Percentiles rank a stretch among this genome's conserved stretches.
Conservation (phyloP, 2,329 filamentous ascomycete genomes). For the Graphilbum ipis-grandicollis region DNA sequence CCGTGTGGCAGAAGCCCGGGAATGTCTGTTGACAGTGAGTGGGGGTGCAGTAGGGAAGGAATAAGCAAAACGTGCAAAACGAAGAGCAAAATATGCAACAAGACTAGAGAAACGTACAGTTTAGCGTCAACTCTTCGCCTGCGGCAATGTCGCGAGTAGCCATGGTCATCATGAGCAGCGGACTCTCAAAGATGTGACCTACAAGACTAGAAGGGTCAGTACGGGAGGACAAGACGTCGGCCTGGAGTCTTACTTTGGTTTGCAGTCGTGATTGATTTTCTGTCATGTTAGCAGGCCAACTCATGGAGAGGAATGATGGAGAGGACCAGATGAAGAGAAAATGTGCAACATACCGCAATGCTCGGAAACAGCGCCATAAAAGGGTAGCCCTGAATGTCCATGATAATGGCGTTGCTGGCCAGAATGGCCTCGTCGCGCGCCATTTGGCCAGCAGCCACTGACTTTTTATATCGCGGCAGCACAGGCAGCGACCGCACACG, state of each 20-base stretch:
- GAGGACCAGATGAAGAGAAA: not conserved
- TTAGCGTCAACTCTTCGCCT: slow-evolving; percentile 16
- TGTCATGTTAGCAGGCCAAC: not conserved
- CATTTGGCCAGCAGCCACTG: not conserved
- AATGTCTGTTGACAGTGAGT: slow-evolving; percentile 7
- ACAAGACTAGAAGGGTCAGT: slow-evolving; percentile 9
- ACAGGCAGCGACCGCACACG: slow-evolving; percentile 1
- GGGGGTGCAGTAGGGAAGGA: not conserved
- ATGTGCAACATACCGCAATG: slow-evolving; percentile 4
- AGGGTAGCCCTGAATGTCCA: slow-evolving; percentile 10
- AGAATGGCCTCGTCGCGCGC: slow-evolving; percentile 18
- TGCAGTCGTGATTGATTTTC: slow-evolving; percentile 15
- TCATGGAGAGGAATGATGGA: not conserved
- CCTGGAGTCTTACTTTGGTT: slow-evolving; percentile 7
- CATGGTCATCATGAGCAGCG: slow-evolving; percentile 10
- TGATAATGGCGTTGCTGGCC: slow-evolving; percentile 15
- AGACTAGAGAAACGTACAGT: slow-evolving; percentile 10
- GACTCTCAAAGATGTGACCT: slow-evolving; percentile 9
- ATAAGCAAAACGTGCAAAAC: no score
- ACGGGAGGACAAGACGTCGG: not conserved
- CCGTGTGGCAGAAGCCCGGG: slow-evolving; percentile 8
- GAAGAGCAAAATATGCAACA: not conserved
- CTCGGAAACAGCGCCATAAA: slow-evolving; percentile 10
- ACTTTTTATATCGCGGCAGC: slow-evolving; percentile 1
- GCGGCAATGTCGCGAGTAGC: slow-evolving; percentile 12